Evolutionary conservation across 176 grass and related monocot genomes (phyloP).

Genomic region (Lolium multiflorum): DNA sequence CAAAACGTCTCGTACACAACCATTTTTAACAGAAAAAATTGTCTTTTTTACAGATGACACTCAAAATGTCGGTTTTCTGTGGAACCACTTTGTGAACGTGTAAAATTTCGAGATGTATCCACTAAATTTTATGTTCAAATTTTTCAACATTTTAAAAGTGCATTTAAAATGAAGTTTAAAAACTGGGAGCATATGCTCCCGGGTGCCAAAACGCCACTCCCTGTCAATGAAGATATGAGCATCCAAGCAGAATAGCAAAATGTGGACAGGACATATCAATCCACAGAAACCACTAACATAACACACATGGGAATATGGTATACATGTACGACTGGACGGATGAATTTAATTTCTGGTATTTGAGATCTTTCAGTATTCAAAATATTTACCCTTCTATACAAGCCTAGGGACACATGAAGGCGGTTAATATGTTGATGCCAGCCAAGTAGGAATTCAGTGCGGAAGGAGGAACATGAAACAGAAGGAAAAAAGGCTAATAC

Average conservation of each 20-base stretch:
- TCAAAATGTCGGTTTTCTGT: too few species aligned
- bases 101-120: too few species aligned
- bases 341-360: background rate
- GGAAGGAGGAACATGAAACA: background rate
- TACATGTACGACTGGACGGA: background rate
- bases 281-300: background rate
- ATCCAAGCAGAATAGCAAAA: conserved; percentile 2
- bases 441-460: background rate
- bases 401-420: conserved; percentile 1
- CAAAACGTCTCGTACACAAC: too few species aligned
- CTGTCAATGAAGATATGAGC: background rate
- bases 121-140: too few species aligned
- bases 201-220: too few species aligned
- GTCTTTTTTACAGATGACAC: too few species aligned
- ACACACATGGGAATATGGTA: conserved; percentile 7
- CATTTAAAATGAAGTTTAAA: too few species aligned
- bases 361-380: background rate
- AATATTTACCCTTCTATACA: background rate
- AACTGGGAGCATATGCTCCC: too few species aligned
- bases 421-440: background rate
- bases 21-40: too few species aligned
- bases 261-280: conserved; percentile 14
- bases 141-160: too few species aligned
- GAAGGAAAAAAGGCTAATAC: background rate
- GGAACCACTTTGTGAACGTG: too few species aligned